Conservation (phyloP, 2,329 filamentous ascomycete genomes). For the Fusarium equiseti region DNA sequence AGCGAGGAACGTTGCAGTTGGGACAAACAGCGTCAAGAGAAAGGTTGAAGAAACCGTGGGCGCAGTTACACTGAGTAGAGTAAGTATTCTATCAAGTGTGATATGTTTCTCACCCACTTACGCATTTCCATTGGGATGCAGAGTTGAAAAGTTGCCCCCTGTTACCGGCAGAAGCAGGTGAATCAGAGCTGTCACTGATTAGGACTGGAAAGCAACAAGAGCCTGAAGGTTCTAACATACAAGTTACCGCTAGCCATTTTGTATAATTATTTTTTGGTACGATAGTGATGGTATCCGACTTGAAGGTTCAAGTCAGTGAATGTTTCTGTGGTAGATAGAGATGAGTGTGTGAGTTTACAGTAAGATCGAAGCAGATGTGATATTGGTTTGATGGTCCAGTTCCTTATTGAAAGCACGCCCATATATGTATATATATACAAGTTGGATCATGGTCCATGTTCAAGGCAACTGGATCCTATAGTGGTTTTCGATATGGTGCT, state of each 20-base stretch:
- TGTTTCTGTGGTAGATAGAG: not conserved
- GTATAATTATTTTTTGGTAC: not conserved
- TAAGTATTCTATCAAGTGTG: not conserved
- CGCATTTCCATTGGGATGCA: constrained; percentile 11
- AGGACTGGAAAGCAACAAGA: not conserved
- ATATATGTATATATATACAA: constrained; percentile 2
- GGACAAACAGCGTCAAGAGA: not conserved
- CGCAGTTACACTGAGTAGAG: constrained; percentile 15
- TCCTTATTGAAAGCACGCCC: not conserved
- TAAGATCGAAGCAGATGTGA: not conserved
- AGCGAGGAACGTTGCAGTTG: constrained; percentile 24
- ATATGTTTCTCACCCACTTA: not conserved
- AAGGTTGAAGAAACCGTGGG: not conserved
- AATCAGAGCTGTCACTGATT: constrained; percentile 1
- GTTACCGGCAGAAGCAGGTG: constrained; percentile 2
- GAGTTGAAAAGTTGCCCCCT: constrained; percentile 10
- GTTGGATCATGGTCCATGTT: not conserved
- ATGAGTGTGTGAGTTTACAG: not conserved
- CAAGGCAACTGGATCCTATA: not conserved
- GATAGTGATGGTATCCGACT: not conserved
- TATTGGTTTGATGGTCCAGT: not conserved
- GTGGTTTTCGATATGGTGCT: not conserved
- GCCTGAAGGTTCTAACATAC: not conserved
- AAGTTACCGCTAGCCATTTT: constrained; percentile 12
- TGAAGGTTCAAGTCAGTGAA: not conserved